A percentile compares a stretch with the other conserved stretches of the same genome.
These are phyloP conservation scores for Amphicarpaea edgeworthii DNA, from an alignment of 306 rosid species.

Conservation along the genomic window DNA sequence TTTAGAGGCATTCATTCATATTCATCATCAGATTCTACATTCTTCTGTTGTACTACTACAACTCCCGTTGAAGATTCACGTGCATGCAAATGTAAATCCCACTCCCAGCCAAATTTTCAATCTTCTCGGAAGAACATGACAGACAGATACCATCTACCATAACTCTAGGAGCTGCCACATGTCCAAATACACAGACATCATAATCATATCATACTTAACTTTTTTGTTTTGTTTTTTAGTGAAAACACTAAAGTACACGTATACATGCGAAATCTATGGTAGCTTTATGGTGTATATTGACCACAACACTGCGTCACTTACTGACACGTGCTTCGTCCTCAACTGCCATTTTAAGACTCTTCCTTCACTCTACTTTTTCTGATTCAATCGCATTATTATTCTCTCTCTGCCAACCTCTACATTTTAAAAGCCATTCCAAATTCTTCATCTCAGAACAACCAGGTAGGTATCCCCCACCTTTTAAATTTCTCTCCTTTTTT, in stretches of 20 bases:
- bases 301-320: slow-evolving; percentile 39
- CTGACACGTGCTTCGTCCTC: slow-evolving; percentile 50
- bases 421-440: slow-evolving; percentile 39
- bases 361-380: slow-evolving; percentile 33
- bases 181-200: too few relatives aligned
- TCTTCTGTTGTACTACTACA: too few relatives aligned
- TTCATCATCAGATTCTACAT: too few relatives aligned
- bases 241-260: not conserved
- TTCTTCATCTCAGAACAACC: slow-evolving; percentile 12
- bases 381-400: slow-evolving; percentile 32
- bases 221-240: too few relatives aligned
- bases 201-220: not conserved
- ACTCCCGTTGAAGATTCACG: too few relatives aligned
- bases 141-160: too few relatives aligned
- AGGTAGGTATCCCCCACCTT: slow-evolving; percentile 43
- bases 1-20: too few relatives aligned
- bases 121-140: too few relatives aligned
- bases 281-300: slow-evolving; percentile 39
- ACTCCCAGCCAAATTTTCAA: too few relatives aligned
- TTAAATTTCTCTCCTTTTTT: slow-evolving; percentile 30
- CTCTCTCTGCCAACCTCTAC: slow-evolving; percentile 43
- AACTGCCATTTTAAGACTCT: slow-evolving; percentile 37
- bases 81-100: too few relatives aligned
- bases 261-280: slow-evolving; percentile 36
- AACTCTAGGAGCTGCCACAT: too few relatives aligned